Evolutionary conservation across 163 green algal species (phyloP).

Genomic region (Coccomyxa subellipsoidea): DNA sequence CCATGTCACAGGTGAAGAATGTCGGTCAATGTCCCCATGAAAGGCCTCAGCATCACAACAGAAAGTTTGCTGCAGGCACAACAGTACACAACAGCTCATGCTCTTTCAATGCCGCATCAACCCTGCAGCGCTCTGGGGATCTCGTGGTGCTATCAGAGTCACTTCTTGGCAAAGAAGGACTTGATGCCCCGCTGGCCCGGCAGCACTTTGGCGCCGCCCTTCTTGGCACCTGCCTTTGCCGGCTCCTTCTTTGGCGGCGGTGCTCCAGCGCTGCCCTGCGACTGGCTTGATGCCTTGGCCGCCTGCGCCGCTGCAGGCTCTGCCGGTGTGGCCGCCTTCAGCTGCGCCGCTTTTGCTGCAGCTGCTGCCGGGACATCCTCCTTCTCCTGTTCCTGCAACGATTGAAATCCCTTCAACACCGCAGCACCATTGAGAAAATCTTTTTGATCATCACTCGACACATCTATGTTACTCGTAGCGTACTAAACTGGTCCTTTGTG

Average conservation of each 20-base stretch:
- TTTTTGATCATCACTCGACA: no score
- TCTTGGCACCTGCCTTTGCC: background rate
- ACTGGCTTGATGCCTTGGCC: background rate
- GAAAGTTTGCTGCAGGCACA: no score
- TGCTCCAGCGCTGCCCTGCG: background rate
- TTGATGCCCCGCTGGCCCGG: slow-evolving; percentile 10
- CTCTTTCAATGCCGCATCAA: background rate
- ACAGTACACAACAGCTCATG: no score
- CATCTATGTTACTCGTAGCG: no score
- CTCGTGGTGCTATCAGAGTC: no score
- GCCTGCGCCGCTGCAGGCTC: background rate
- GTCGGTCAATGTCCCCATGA: no score
- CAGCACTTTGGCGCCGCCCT: background rate
- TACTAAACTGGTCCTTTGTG: no score
- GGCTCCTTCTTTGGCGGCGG: background rate
- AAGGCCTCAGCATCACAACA: no score
- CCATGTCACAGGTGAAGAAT: no score
- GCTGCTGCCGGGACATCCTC: background rate
- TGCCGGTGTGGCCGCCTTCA: background rate
- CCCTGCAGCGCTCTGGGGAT: no score
- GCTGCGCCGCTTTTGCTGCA: background rate
- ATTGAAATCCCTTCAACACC: no score
- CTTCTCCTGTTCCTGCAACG: background rate
- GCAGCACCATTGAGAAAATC: no score
- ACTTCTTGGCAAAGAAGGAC: slow-evolving; percentile 19